Evolutionary conservation across 139 green algal species (phyloP).

Genomic region (Coelastrella sp.): DNA sequence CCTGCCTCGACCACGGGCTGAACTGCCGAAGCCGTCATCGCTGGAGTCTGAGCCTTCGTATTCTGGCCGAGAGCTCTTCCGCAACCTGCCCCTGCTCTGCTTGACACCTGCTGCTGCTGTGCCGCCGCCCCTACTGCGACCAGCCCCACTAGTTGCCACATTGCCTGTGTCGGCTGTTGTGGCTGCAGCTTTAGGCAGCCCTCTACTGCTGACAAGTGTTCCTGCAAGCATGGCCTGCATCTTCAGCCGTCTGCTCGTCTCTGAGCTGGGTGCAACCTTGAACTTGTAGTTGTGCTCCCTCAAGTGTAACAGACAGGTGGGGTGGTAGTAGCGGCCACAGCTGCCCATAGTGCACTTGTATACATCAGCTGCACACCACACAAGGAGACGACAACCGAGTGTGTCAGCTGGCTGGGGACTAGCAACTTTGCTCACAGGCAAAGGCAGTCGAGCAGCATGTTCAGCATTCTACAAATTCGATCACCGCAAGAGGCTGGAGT

Average conservation of each 20-base stretch:
- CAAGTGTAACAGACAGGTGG: constrained; percentile 12
- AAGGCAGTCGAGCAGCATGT: too few relatives aligned
- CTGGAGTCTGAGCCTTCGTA: neutral
- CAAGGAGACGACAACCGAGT: neutral
- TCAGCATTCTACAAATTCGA: too few relatives aligned
- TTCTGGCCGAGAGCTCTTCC: neutral
- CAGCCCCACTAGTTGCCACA: too few relatives aligned
- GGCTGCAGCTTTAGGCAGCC: neutral
- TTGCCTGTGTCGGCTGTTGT: neutral
- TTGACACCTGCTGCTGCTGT: neutral
- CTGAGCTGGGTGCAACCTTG: constrained; percentile 13
- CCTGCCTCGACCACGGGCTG: too few relatives aligned
- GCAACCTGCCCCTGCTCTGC: neutral
- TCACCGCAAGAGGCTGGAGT: too few relatives aligned
- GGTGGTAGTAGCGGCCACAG: constrained; percentile 37
- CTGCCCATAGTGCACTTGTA: constrained; percentile 48
- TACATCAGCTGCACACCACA: constrained; percentile 17
- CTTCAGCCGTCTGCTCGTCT: constrained; percentile 8
- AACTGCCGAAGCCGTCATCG: too few relatives aligned
- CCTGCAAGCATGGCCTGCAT: neutral
- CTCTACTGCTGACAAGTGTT: too few relatives aligned
- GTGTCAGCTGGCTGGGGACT: too few relatives aligned
- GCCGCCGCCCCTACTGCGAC: neutral
- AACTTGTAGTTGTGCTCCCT: constrained; percentile 6
- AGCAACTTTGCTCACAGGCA: too few relatives aligned